Evolutionary conservation across 2,329 filamentous ascomycete genomes (phyloP).

Genomic region (Pyrenochaeta sp.): DNA sequence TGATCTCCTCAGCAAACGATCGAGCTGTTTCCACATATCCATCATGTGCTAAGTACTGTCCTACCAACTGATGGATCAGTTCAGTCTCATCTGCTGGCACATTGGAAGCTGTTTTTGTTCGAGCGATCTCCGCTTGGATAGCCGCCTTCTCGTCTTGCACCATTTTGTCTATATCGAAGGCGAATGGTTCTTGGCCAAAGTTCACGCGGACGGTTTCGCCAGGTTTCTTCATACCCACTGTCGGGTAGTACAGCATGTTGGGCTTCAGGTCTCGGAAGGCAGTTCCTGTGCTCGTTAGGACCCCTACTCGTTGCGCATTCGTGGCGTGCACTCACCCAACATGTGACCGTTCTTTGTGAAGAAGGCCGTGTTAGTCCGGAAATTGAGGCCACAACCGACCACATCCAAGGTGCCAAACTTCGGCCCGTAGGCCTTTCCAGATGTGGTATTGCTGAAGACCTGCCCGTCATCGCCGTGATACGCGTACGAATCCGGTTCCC

Average conservation of each 20-base stretch:
- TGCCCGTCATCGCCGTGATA: slow-evolving; percentile 74
- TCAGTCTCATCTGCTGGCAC: slow-evolving; percentile 71
- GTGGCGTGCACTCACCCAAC: slow-evolving; percentile 56
- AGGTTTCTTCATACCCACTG: slow-evolving; percentile 72
- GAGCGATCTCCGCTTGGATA: slow-evolving; percentile 46
- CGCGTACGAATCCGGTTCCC: slow-evolving; percentile 72
- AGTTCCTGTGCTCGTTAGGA: slow-evolving; percentile 61
- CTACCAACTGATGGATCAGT: slow-evolving; percentile 81
- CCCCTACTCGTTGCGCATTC: neutral
- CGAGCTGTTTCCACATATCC: slow-evolving; percentile 93
- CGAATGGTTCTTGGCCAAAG: slow-evolving; percentile 77
- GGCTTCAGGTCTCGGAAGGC: slow-evolving; percentile 73
- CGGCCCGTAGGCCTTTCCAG: slow-evolving; percentile 66
- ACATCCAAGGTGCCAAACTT: slow-evolving; percentile 67
- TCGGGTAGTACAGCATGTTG: slow-evolving; percentile 69
- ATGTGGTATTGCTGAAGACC: slow-evolving; percentile 66
- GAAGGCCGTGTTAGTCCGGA: slow-evolving; percentile 67
- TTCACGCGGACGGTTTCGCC: slow-evolving; percentile 67
- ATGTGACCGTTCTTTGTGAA: slow-evolving; percentile 71
- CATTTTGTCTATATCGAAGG: slow-evolving; percentile 89
- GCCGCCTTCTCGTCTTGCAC: slow-evolving; percentile 58
- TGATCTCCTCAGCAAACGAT: slow-evolving; percentile 85
- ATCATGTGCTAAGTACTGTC: slow-evolving; percentile 92
- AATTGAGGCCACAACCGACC: slow-evolving; percentile 72
- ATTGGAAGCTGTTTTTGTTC: slow-evolving; percentile 23